phyloP scores from a whole-genome alignment of 2,329 filamentous ascomycete species.

The Penicillium expansum region DNA sequence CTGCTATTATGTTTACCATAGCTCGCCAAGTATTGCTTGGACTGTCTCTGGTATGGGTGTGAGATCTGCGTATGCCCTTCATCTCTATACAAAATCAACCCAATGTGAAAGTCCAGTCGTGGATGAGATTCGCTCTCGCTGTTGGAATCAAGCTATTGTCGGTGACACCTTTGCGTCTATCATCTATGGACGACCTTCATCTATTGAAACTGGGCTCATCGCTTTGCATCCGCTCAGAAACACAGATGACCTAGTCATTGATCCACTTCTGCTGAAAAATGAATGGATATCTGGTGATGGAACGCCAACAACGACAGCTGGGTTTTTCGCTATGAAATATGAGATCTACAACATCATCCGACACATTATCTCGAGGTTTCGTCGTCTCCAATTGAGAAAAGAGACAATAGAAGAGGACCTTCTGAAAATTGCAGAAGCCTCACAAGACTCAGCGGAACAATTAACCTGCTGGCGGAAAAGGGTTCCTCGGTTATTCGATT shows the following conservation, averaged over 20 bases:
- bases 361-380: constrained; percentile 26
- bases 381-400: constrained; percentile 20
- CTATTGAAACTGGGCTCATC: constrained; percentile 27
- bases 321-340: constrained; percentile 29
- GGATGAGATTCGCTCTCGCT: constrained; percentile 29
- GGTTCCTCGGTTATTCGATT: constrained; percentile 7
- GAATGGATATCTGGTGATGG: constrained; percentile 13
- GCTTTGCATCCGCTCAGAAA: constrained; percentile 23
- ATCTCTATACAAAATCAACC: constrained; percentile 14
- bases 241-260: constrained; percentile 23
- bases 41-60: constrained; percentile 20
- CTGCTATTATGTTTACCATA: constrained; percentile 21
- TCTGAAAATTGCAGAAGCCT: constrained; percentile 8
- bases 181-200: constrained; percentile 31
- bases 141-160: constrained; percentile 32
- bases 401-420: constrained; percentile 7
- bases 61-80: constrained; percentile 21
- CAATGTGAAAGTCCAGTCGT: constrained; percentile 6
- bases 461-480: not conserved
- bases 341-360: constrained; percentile 30
- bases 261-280: constrained; percentile 4
- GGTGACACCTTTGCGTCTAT: constrained; percentile 31
- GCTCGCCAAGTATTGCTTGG: constrained; percentile 22
- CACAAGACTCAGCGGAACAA: constrained; percentile 6
- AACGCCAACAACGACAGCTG: constrained; percentile 1